Base-by-base conservation (phyloP, 805 yeast species). In the Pichia eremophila region DNA sequence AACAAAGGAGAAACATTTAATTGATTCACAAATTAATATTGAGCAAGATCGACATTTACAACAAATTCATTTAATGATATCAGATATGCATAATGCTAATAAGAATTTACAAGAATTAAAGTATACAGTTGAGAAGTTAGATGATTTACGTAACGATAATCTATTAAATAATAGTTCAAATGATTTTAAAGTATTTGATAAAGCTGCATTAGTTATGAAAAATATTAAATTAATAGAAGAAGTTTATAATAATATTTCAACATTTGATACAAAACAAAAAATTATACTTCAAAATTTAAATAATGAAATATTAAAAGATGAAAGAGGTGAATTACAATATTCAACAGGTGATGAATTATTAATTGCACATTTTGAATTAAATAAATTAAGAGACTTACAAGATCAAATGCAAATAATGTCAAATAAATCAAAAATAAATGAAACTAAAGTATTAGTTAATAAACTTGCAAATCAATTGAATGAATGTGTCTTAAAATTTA, bases 1-100 rank as follows among this genome's bases (percentile, higher is more conserved):
- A 43, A 51, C 62, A 8, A 81, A 81, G 53, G 96, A 91, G 58
- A 86, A 85, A 61, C 73, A 83, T 0, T 74, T 84, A 4, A 69
- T 88, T 12, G 96, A 87, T 55, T 71, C 82, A 43, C 91, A 88
- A 59, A 69, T 91, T 53, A 79, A 77, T 56, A 66, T 83, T 39
- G 84, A 83, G 44, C 77, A 87, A n/a, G 58, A 73, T 73, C 38
- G 87, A 81, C 53, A 54, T 48, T 34, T 54, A 44, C 45, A 54
- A 41, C 56, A 54, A 15, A 57, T 54, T 45, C 59, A 46, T 28
- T 43, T 31, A 5, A 55, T 61, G 53, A 51, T 60, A 28, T 55
- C 54, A 17, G 49, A 48, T 27, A 48, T 63, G 44, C 65, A 61
- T 43, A 22, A 40, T 3, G 55, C 62, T 7, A 72, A 70, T 45